Conservation (phyloP, 192 early-diverging fungal genomes). For the Haplosporangium gracile region DNA sequence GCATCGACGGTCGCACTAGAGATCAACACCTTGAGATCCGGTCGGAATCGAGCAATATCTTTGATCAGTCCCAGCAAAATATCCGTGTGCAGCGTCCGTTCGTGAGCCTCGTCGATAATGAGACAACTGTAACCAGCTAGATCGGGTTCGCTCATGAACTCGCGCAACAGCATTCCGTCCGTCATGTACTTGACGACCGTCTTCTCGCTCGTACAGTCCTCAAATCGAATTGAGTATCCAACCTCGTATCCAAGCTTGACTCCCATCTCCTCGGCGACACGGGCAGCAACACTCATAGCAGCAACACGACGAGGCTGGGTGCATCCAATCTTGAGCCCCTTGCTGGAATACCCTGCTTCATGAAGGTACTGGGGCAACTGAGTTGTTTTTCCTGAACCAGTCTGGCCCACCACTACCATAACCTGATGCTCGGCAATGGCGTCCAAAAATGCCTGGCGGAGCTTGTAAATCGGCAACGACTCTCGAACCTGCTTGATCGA, state of each 20-base stretch:
- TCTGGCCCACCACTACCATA: slow-evolving; percentile 97
- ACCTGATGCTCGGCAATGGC: slow-evolving; percentile 90
- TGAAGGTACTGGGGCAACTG: slow-evolving; percentile 97
- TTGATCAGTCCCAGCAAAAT: slow-evolving; percentile 97
- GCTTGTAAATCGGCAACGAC: slow-evolving; percentile 94
- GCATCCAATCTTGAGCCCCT: slow-evolving; percentile 91
- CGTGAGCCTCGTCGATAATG: slow-evolving; percentile 99
- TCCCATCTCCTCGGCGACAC: slow-evolving; percentile 98
- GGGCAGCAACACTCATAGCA: slow-evolving; percentile 97
- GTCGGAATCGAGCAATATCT: slow-evolving; percentile 93
- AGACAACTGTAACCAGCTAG: slow-evolving; percentile 90
- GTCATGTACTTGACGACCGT: slow-evolving; percentile 99
- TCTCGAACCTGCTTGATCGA: slow-evolving; percentile 82
- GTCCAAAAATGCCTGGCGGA: slow-evolving; percentile 84
- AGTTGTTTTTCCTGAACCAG: slow-evolving; percentile 99
- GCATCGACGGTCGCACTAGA: slow-evolving; percentile 99
- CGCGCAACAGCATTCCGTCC: slow-evolving; percentile 96
- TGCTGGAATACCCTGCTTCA: slow-evolving; percentile 95
- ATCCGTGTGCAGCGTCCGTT: slow-evolving; percentile 96
- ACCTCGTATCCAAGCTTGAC: slow-evolving; percentile 93
- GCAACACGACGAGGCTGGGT: slow-evolving; percentile 99
- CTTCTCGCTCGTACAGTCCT: slow-evolving; percentile 97
- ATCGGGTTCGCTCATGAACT: slow-evolving; percentile 98
- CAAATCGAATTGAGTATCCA: slow-evolving; percentile 98
- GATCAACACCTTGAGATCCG: slow-evolving; percentile 94